Evolutionary conservation across 768 basidiomycete genomes (phyloP), one percentile per base, ranked within the genome.

Genomic region (Tricholoma saponaceum): DNA sequence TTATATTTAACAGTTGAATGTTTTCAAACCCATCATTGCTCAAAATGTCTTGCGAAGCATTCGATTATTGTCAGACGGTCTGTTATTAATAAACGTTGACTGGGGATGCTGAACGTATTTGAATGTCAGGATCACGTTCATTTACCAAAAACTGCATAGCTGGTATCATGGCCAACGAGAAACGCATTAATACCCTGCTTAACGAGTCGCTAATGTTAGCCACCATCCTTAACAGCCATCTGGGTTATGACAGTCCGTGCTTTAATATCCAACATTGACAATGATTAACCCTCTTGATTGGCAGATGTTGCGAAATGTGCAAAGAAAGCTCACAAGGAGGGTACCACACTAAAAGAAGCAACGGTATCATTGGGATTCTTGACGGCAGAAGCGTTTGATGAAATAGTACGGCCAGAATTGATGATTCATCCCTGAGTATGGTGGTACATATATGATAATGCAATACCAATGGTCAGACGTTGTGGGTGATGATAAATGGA

Each of bases 241-340:
- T 98, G 60, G 97, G 97, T 58, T 99, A 98, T 71, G 97, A 98
- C 78, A 97, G 93, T 92, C 65, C 74, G 94, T 79, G 55, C 51
- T 59, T 55, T 47, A 14, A 44, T 41, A 51, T 32, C 26, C 14
- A 25, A 26, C 43, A 22, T 37, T 26, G 41, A 16, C 26, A 52
- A 54, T 49, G 46, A 55, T 60, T 55, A 43, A 60, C 64, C 50
- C 60, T 68, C 16, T 58, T 59, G 39, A 14, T 43, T 59, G 41
- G 43, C 68, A 98, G 95, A 97, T 74, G 97, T 98, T 51, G 97
- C 97, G 51, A 95, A 92, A 76, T 93, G 91, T 67, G 97, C 97
- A 26, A 99, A 99, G 83, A 98, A 98, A 73, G 97, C 97, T n/a
- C 97, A 98, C 81, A 93, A 90, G 72, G 95, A 99, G 74, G 97